Evolutionary conservation across 495 filamentous ascomycete species (phyloP), one percentile per base, ranked within the genome.

Genomic region (Xylaria intraflava): DNA sequence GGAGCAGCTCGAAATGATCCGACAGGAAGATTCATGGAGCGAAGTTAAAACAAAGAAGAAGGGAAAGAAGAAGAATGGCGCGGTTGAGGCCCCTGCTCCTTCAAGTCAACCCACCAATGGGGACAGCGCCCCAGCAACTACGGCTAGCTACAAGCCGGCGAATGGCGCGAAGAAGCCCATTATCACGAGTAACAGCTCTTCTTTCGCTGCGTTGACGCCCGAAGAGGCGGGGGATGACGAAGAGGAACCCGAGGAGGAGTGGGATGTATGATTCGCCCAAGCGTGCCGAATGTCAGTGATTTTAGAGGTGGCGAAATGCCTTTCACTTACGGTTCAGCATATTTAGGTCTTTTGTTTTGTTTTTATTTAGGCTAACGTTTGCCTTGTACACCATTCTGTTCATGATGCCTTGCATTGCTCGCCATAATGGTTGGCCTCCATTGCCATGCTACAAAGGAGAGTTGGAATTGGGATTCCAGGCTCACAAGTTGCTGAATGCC

Each of bases 1-100:
- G 64, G 89, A 93, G 69, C 89, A 94, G 72, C 71, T 93, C 70
- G 78, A 85, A 66, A 72, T 86, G 57, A 72, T 88, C 26, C 78
- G 71, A 26, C 78, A 79, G 39, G 72, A 82, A 59, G 81, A 84
- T 50, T 81, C 80, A 29, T 90, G 88, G 87, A 88, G 74, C 53
- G 89, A 86, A 19, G 87, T 92, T 45, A 76, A 79, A 45, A 87
- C 81, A 56, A 91, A 92, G 69, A 75, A 65, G 66, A 71, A 69
- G 66, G 64, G 65, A 44, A 76, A 75, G 69, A 78, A 70, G 70
- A 66, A 67, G 53, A 65, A 67, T 26, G 51, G 54, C 19, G 41
- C 65, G 1, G 31, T 46, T 22, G 69, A 72, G 42, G 9, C 19
- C 20, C 9, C 36, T 48, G 11, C 38, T 35, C 1, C 45, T 11